Evolutionary conservation across 495 filamentous ascomycete species (phyloP), one percentile per base, ranked within the genome.

Genomic region (Podospora fimiseda): DNA sequence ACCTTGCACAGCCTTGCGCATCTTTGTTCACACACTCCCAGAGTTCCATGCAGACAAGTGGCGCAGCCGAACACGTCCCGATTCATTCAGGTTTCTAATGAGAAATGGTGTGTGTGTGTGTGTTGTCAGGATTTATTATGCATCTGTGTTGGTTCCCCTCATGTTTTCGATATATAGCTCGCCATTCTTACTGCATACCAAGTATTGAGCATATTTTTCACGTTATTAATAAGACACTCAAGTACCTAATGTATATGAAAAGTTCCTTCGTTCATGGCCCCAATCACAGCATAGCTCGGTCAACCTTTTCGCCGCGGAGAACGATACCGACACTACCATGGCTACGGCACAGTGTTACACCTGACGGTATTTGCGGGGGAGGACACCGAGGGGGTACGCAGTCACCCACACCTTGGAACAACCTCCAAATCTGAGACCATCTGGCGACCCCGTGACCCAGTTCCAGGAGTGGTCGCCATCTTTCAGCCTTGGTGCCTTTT

Each of bases 71-170:
- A 41, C 16, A n/a, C 39, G 39, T 41, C 8, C 39, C 27, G 27
- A 11, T 11, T 33, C 27, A 33, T 6, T 6, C 27, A 33, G 11
- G 27, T 33, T 19, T 18, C 33, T 22, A 51, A 39, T 41, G 52
- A 59, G 58, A 59, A 62, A 55, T 52, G 43, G 56, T 56, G 61
- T 55, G 52, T 62, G 46, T 60, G 20, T 52, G 59, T 57, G 55
- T 66, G 63, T 58, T 51, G 36, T 43, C 46, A n/a, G 23, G 18
- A 44, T 7, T 22, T n/a, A 41, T 22, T n/a, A 14, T 51, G 51
- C 48, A 60, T 53, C 59, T 48, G 44, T 38, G 22, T 51, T 18
- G 33, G 21, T 9, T 23, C 43, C 14, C 50, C 36, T 51, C 43
- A 52, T 59, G 60, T 65, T 63, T 65, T 43, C 43, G 55, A 65